A percentile compares a stretch with the other conserved stretches of the same genome.
Evolutionary conservation across 106 monocot species (phyloP).

Genomic region (Posidonia australis): DNA sequence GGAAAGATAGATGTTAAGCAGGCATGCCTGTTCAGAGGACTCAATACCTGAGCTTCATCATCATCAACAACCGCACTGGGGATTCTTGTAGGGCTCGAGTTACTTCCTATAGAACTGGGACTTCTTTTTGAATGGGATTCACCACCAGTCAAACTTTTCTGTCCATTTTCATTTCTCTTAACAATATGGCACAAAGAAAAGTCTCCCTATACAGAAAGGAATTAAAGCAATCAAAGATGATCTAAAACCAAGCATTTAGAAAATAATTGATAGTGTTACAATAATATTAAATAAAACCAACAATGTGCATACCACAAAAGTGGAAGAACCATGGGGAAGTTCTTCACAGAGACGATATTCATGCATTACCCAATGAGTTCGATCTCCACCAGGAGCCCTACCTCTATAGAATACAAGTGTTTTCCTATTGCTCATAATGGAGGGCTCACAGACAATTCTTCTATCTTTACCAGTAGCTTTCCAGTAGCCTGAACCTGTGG

Average conservation of each 20-base stretch:
- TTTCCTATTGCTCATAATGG: constrained; percentile 48
- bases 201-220: constrained; percentile 12
- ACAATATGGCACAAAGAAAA: constrained; percentile 28
- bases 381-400: constrained; percentile 74
- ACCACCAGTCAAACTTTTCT: constrained; percentile 19
- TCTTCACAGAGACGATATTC: constrained; percentile 80
- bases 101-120: neutral
- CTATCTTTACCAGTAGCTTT: constrained; percentile 89
- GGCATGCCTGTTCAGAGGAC: neutral
- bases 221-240: neutral
- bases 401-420: constrained; percentile 87
- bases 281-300: neutral
- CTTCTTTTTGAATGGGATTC: constrained; percentile 12
- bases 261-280: neutral
- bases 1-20: neutral
- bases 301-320: constrained; percentile 39
- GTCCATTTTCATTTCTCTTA: constrained; percentile 23
- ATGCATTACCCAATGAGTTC: constrained; percentile 92
- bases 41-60: constrained; percentile 5
- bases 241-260: neutral
- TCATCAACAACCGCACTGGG: neutral
- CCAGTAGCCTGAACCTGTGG: constrained; percentile 70
- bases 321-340: constrained; percentile 36
- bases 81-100: constrained; percentile 1
- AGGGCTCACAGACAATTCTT: constrained; percentile 46